Conservation (phyloP, 2,329 filamentous ascomycete genomes). For the Hypoxylon rubiginosum region DNA sequence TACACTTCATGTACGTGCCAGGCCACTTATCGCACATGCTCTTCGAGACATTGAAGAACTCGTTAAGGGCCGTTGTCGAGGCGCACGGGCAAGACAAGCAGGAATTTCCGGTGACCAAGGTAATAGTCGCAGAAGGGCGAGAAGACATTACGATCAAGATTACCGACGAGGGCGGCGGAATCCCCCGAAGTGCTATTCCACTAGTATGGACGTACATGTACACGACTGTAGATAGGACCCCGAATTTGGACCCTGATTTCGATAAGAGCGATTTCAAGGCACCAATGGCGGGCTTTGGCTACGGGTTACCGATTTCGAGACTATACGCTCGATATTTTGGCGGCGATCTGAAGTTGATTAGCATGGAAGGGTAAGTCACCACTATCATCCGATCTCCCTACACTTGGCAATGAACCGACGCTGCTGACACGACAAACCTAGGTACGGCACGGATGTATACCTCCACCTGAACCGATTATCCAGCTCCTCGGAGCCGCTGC, state of each 20-base stretch:
- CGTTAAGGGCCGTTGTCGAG: constrained; percentile 94
- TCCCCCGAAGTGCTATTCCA: constrained; percentile 91
- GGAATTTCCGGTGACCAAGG: constrained; percentile 95
- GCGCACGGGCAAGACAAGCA: constrained; percentile 95
- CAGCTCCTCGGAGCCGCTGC: constrained; percentile 93
- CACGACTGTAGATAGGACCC: constrained; percentile 96
- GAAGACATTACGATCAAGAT: constrained; percentile 99
- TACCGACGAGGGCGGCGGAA: constrained; percentile 95
- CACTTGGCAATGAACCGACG: background rate
- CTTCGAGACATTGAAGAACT: constrained; percentile 99
- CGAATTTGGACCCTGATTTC: constrained; percentile 95
- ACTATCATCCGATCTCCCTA: background rate
- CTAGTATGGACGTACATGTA: constrained; percentile 99
- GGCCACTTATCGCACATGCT: constrained; percentile 99
- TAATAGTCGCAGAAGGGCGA: constrained; percentile 96
- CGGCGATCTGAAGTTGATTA: constrained; percentile 96
- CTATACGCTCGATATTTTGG: constrained; percentile 98
- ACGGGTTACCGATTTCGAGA: constrained; percentile 92
- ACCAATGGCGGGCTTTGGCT: constrained; percentile 99
- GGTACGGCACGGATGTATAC: constrained; percentile 98
- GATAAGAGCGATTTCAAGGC: constrained; percentile 99
- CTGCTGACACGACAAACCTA: constrained; percentile 54
- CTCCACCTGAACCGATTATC: constrained; percentile 96
- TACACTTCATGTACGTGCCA: constrained; percentile 99
- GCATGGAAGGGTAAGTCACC: constrained; percentile 91